phyloP scores from a whole-genome alignment of 495 filamentous ascomycete genomes.

The Copromyces sp. region DNA sequence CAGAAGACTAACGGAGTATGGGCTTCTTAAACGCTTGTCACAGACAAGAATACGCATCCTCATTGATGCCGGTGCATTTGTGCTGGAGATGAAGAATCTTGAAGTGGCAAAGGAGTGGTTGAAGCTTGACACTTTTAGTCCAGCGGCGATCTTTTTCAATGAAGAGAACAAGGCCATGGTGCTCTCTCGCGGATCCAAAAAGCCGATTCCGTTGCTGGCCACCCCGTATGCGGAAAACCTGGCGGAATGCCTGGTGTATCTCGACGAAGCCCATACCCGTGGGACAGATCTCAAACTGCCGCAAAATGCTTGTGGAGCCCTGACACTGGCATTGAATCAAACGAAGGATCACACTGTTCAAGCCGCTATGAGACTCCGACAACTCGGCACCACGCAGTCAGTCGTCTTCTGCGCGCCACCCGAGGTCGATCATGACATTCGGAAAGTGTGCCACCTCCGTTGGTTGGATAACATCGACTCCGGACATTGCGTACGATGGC shows the following conservation, averaged over 20 bases:
- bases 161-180: conserved; percentile 32
- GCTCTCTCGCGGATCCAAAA: conserved; percentile 13
- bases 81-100: conserved; percentile 35
- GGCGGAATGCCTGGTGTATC: conserved; percentile 31
- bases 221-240: conserved; percentile 35
- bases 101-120: conserved; percentile 40
- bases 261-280: conserved; percentile 39
- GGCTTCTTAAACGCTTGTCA: conserved; percentile 21
- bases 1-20: conserved; percentile 28
- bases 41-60: conserved; percentile 26
- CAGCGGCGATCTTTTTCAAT: conserved; percentile 26
- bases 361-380: conserved; percentile 20
- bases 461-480: conserved; percentile 22
- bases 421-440: conserved; percentile 36
- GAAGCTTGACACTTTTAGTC: conserved; percentile 16
- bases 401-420: conserved; percentile 27
- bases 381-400: conserved; percentile 20
- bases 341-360: conserved; percentile 42
- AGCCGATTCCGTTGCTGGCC: conserved; percentile 20
- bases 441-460: conserved; percentile 18
- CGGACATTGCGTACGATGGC: conserved; percentile 44
- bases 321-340: conserved; percentile 36
- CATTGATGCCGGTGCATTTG: conserved; percentile 43
- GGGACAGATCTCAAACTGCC: conserved; percentile 42
- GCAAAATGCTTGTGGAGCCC: conserved; percentile 24